These are phyloP conservation scores for Paramecium tetraurelia DNA, from an alignment of 73 alveolate species.

Conservation along the genomic window DNA sequence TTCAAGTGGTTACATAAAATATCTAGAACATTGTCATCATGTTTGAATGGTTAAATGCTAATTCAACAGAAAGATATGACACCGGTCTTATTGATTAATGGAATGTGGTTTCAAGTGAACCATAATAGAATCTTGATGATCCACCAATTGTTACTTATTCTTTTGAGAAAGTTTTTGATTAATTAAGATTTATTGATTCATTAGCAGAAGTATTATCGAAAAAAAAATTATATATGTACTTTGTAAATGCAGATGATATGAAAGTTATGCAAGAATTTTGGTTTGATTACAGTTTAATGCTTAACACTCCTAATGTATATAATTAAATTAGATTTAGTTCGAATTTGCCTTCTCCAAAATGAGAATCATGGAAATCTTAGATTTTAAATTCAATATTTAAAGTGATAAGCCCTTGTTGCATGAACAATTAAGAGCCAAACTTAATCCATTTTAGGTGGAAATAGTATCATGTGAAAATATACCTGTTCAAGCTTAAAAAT, in stretches of 20 bases:
- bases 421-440: not conserved
- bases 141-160: conserved; percentile 24
- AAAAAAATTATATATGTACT: conserved; percentile 43
- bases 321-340: not conserved
- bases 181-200: conserved; percentile 54
- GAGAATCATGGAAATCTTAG: conserved; percentile 53
- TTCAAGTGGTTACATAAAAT: conserved; percentile 39
- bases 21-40: conserved; percentile 43
- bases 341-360: conserved; percentile 25
- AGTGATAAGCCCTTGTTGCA: conserved; percentile 55
- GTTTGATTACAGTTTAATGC: conserved; percentile 52
- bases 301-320: not conserved
- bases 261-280: conserved; percentile 49
- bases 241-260: conserved; percentile 63
- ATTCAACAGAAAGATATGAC: conserved; percentile 43
- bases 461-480: conserved; percentile 45
- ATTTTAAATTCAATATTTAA: conserved; percentile 39
- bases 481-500: conserved; percentile 41
- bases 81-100: conserved; percentile 52
- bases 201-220: conserved; percentile 36
- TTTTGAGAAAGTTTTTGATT: conserved; percentile 51
- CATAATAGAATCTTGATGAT: not conserved
- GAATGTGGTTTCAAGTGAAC: conserved; percentile 52
- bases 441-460: conserved; percentile 55
- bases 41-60: conserved; percentile 62